phyloP scores from a whole-genome alignment of 2,329 filamentous ascomycete species.

The Periconia macrospinosa region DNA sequence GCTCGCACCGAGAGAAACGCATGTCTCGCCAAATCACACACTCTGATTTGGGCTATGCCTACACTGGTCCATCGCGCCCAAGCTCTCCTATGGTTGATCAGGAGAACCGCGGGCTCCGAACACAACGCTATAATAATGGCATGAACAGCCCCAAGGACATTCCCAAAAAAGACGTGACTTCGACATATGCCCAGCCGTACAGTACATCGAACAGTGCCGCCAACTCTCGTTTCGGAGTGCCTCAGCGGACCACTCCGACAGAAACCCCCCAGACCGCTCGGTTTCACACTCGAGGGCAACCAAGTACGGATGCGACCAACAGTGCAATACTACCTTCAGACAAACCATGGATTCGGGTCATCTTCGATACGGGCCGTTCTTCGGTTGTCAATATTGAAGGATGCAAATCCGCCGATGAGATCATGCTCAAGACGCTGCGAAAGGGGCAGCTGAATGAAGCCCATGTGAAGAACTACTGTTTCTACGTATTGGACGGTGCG shows the following conservation, averaged over 20 bases:
- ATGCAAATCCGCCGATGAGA: conserved; percentile 88
- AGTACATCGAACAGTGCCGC: conserved; percentile 56
- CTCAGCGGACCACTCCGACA: conserved; percentile 56
- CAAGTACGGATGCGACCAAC: conserved; percentile 74
- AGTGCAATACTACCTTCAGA: conserved; percentile 84
- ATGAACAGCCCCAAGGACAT: conserved; percentile 59
- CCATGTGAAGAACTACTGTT: conserved; percentile 93
- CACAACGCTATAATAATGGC: conserved; percentile 64
- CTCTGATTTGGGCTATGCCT: conserved; percentile 48
- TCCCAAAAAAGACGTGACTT: conserved; percentile 52
- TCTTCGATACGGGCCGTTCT: conserved; percentile 86
- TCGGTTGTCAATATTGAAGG: conserved; percentile 93
- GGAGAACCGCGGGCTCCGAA: conserved; percentile 53
- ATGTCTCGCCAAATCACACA: conserved; percentile 51
- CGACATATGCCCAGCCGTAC: conserved; percentile 57
- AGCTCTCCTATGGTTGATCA: conserved; percentile 70
- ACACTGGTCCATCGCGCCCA: conserved; percentile 62
- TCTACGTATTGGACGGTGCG: conserved; percentile 86
- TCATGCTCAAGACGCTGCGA: conserved; percentile 83
- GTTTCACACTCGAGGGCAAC: conserved; percentile 77
- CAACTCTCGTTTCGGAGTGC: conserved; percentile 49
- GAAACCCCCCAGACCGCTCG: conserved; percentile 65
- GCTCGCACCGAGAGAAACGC: conserved; percentile 51
- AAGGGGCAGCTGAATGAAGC: conserved; percentile 89
- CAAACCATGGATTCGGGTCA: conserved; percentile 88